These are phyloP conservation scores for Megacollybia marginata DNA, from an alignment of 768 basidiomycete genomes.

Conservation along the genomic window DNA sequence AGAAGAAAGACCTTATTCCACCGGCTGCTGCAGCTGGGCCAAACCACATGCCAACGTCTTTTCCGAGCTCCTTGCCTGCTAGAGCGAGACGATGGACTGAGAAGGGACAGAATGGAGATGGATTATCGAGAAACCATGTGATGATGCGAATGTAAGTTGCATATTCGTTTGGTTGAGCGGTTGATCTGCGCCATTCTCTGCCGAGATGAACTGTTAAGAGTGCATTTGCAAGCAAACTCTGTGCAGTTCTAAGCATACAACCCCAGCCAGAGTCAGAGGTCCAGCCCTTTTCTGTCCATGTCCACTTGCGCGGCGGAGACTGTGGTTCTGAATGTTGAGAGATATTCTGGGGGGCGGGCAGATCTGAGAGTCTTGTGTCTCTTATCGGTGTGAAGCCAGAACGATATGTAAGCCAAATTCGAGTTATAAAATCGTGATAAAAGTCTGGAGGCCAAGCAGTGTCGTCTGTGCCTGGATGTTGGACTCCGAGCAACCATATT, in stretches of 20 bases:
- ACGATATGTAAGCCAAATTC: constrained; percentile 91
- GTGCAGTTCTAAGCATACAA: constrained; percentile 86
- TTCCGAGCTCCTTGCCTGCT: constrained; percentile 91
- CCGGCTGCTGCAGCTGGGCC: constrained; percentile 97
- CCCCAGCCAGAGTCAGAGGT: constrained; percentile 87
- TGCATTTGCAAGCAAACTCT: constrained; percentile 75
- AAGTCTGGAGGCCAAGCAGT: constrained; percentile 75
- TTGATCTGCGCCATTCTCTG: constrained; percentile 18
- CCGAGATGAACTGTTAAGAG: constrained; percentile 72
- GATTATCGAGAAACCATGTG: constrained; percentile 93
- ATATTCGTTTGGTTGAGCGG: constrained; percentile 39
- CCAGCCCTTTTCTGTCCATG: constrained; percentile 77
- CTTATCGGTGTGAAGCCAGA: constrained; percentile 79
- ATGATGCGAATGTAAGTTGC: constrained; percentile 87
- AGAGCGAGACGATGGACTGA: constrained; percentile 95
- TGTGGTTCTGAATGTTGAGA: background rate
- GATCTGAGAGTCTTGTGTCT: constrained; percentile 40
- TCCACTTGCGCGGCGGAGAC: constrained; percentile 44
- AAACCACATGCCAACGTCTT: constrained; percentile 96
- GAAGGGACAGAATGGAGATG: constrained; percentile 78
- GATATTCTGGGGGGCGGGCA: constrained; percentile 11
- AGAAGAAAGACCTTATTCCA: constrained; percentile 67
- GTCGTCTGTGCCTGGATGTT: constrained; percentile 67
- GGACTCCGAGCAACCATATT: constrained; percentile 87
- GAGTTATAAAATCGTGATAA: constrained; percentile 82